These are phyloP conservation scores for Effrenium voratum DNA, from an alignment of 73 alveolate genomes.

Conservation along the genomic window DNA sequence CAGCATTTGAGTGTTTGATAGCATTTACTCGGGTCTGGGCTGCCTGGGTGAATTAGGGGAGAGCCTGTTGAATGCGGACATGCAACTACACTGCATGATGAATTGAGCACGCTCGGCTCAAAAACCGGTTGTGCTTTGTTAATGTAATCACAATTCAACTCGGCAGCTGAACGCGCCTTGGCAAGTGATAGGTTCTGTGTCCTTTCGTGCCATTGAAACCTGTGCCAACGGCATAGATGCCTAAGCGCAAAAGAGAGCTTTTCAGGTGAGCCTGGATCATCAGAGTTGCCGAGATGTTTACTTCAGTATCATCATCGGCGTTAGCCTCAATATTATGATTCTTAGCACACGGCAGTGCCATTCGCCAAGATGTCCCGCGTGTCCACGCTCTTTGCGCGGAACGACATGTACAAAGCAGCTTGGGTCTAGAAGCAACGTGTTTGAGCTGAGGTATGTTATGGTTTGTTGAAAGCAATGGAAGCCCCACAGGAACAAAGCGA, in stretches of 20 bases:
- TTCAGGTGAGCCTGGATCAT: neutral
- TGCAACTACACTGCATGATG: too few relatives aligned
- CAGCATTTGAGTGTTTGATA: too few relatives aligned
- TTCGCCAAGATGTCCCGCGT: slow-evolving; percentile 77
- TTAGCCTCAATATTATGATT: neutral
- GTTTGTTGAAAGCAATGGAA: neutral
- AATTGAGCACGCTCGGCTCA: too few relatives aligned
- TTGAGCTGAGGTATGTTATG: neutral
- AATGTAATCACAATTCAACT: too few relatives aligned
- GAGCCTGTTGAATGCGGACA: too few relatives aligned
- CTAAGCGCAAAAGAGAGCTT: neutral
- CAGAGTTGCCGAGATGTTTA: neutral
- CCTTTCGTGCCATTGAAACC: too few relatives aligned
- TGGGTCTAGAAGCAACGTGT: neutral
- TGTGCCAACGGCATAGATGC: too few relatives aligned
- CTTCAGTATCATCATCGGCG: neutral
- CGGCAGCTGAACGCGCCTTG: too few relatives aligned
- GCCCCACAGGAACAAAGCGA: slow-evolving; percentile 61
- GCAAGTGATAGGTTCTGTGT: too few relatives aligned
- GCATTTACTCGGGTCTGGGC: too few relatives aligned
- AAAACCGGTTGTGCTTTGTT: too few relatives aligned
- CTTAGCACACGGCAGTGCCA: neutral
- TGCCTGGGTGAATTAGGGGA: too few relatives aligned
- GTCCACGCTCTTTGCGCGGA: slow-evolving; percentile 54
- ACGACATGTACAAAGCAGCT: slow-evolving; percentile 49